Base-by-base conservation (phyloP, 2,329 filamentous ascomycete genomes). In the Penicillium occitanis region DNA sequence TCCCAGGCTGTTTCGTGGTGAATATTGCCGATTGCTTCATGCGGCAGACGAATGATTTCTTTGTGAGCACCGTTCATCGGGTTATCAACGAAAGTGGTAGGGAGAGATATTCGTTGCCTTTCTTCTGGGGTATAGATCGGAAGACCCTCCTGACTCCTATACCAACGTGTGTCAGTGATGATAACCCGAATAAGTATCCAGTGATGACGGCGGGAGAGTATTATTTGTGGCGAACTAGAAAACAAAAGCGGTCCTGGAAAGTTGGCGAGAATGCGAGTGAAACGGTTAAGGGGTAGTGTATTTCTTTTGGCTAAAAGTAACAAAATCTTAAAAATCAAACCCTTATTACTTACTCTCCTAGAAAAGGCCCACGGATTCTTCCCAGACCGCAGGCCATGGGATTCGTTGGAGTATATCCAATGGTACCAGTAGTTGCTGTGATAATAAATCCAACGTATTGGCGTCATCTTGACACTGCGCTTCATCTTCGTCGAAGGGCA, bases 11-110 rank as follows among this genome's bases (percentile, higher is more conserved):
- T 0, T 75, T 80, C 50, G 78, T 80, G 2, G 77, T 80, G 66
- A 80, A 80, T 48, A 78, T 80, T 37, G 78, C 74, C 0, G 77
- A 80, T 60, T 76, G 73, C 66, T 70, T 80, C 68, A 76, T 77
- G 72, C 71, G 76, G 35, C 75, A 76, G 71, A 80, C 78, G 0
- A 80, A 80, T 58, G 77, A 79, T 58, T 70, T 75, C 28, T 80
- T 78, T 69, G 74, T 78, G 35, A 78, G 75, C 65, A 80, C 77
- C 0, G 73, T 80, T 30, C 78, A 80, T 64, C 71, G 78, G 1
- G 78, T 75, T 1, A 75, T 76, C 62, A 80, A 78, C 67, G 70
- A 70, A 61, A 77, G 74, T 61, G 76, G 76, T 0, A 67, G 58
- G 2, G 76, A 79, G 69, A 69, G 78, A 11, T 75, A 78, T 67